phyloP scores from a whole-genome alignment of 192 early-diverging fungal species.

The Spizellomyces punctatus region DNA sequence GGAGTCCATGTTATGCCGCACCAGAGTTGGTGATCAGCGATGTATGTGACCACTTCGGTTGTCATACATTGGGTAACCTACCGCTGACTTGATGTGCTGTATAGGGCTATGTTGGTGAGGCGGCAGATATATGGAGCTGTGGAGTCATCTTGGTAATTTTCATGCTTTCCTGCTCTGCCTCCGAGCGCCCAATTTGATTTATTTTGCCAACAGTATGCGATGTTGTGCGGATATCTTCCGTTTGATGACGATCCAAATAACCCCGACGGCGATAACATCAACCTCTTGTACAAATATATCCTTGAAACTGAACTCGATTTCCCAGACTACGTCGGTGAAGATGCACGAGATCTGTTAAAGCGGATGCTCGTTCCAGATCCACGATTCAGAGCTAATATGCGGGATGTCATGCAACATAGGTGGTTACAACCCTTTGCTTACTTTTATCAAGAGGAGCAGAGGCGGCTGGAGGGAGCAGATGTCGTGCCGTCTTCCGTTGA shows the following conservation, averaged over 20 bases:
- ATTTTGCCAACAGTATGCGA: constrained; percentile 42
- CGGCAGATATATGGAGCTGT: constrained; percentile 98
- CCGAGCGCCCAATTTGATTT: not conserved
- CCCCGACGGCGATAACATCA: constrained; percentile 62
- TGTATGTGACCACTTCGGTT: no score
- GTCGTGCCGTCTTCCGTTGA: not conserved
- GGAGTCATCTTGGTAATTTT: constrained; percentile 82
- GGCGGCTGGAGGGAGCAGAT: constrained; percentile 3
- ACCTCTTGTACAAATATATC: constrained; percentile 65
- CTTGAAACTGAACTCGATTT: constrained; percentile 58
- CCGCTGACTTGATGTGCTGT: no score
- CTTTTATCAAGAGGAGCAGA: constrained; percentile 37
- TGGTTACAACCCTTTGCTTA: constrained; percentile 41
- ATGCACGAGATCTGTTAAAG: constrained; percentile 49
- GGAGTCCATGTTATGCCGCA: constrained; percentile 98
- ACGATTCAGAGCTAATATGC: constrained; percentile 48
- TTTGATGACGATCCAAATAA: constrained; percentile 66
- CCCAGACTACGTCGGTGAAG: constrained; percentile 48
- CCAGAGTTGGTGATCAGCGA: constrained; percentile 98
- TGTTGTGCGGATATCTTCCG: constrained; percentile 67
- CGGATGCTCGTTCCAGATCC: constrained; percentile 61
- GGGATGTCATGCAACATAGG: constrained; percentile 52
- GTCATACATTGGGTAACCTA: constrained; percentile 18
- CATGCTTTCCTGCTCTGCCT: constrained; percentile 10
- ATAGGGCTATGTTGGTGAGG: constrained; percentile 85